Base-by-base conservation (phyloP, 306 rosid species). In the Pyrus pyrifolia region DNA sequence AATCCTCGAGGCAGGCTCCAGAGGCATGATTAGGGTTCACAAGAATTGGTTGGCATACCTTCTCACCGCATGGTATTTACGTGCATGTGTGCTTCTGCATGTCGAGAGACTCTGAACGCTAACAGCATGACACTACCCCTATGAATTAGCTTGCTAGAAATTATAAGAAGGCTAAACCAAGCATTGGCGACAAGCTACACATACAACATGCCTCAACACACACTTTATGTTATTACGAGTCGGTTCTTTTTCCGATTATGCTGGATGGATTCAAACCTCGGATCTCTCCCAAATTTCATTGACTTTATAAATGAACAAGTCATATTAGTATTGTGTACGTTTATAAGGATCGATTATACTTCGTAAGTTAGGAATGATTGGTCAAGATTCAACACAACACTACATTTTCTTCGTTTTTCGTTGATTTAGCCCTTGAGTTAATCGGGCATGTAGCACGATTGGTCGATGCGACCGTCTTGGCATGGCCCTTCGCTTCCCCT, bases 1-100 rank as follows among this genome's bases (percentile, higher is more conserved):
- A 13, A 33, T 15, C 66, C 46, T 35, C 1, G 19, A 78, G 82
- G 40, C 49, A 76, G 82, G 85, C 77, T 83, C 63, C 46, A 31
- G 71, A 80, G 78, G 87, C 88, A 79, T 81, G 84, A 66, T n/a
- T 21, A 9, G 33, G n/a, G 74, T 72, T 89, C 97, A 91, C 93
- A 83, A 59, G 88, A 79, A 89, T 86, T 72, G 68, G 87, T 85
- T 77, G 95, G 88, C 82, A 71, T 77, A 89, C 89, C 97, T 86
- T 83, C 91, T 79, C 83, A 75, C 77, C 62, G 53, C 57, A 67
- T 67, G 45, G 23, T 44, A 70, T 44, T 53, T 30, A 35, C 42
- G 35, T 70, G 74, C 78, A 57, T 72, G 38, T 67, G 69, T 76
- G 40, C 40, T 72, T 79, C 35, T 55, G 40, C 45, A 3, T 57